Evolutionary conservation across 2,329 filamentous ascomycete species (phyloP), one percentile per base, ranked within the genome.

Genomic region (Microsporum canis): DNA sequence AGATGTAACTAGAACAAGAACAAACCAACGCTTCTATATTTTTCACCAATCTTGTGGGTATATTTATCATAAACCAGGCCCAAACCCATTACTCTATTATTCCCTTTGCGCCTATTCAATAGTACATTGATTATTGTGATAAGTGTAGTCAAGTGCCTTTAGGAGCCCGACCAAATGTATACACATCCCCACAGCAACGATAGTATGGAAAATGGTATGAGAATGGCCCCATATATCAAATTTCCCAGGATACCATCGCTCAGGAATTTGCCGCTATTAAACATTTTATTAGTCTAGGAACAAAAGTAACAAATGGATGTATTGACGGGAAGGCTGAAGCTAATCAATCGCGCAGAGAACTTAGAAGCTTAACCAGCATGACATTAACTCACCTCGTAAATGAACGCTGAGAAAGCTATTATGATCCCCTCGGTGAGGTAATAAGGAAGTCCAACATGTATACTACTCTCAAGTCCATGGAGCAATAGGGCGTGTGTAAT

Each of bases 81-180:
- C 43, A 12, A 14, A 12, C 27, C 45, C 27, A 27, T 8, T 47
- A 10, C n/a, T 47, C 3, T 7, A 23, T 47, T 8, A 12, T 12
- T 29, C 27, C 31, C 14, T 3, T 29, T 29, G 10, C 10, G 27
- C 27, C 45, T 51, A 51, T 51, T 12, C 14, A 51, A 12, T 4
- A 6, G 23, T 10, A 29, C 45, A 51, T 14, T 31, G 23, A 3
- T 12, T 29, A 8, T 51, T 51, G 27, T 51, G 31, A 29, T 62
- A 57, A 31, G 36, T 39, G 57, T 57, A 59, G 23, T 62, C 49
- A 34, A 62, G 60, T 29, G 41, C 47, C 12, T 65, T 66, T 64
- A 71, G 62, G 47, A 76, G 66, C 1, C 71, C 76, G 49, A 72
- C 65, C 45, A 78, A 63, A 68, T 80, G 75, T 10, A 75, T 67